Percentiles rank a stretch among this genome's conserved stretches.
phyloP scores from a whole-genome alignment of 768 basidiomycete species.

The Naganishia randhawae region DNA sequence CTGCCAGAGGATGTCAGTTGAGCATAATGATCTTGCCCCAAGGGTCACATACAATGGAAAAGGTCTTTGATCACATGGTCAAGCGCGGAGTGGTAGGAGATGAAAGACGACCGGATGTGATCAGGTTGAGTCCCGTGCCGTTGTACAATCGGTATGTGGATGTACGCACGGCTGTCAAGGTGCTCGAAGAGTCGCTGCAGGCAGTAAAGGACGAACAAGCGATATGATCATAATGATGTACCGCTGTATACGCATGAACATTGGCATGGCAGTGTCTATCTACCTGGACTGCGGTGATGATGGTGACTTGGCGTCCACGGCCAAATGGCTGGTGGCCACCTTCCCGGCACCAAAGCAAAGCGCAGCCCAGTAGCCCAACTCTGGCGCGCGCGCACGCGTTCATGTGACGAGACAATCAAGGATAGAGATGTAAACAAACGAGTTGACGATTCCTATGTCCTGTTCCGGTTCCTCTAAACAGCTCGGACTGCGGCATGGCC shows the following conservation, averaged over 20 bases:
- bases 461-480: background rate
- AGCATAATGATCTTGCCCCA: conserved; percentile 71
- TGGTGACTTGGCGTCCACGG: no score
- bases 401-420: background rate
- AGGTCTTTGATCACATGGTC: conserved; percentile 61
- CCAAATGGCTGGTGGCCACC: background rate
- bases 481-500: background rate
- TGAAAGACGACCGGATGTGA: conserved; percentile 85
- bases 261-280: no score
- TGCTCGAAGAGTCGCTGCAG: conserved; percentile 58
- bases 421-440: conserved; percentile 17
- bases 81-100: conserved; percentile 82
- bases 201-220: conserved; percentile 4
- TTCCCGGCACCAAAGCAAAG: conserved; percentile 5
- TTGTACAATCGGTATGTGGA: conserved; percentile 82
- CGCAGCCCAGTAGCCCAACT: background rate
- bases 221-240: background rate
- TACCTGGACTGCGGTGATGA: no score
- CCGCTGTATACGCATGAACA: background rate
- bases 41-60: conserved; percentile 63
- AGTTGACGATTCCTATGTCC: background rate
- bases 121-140: conserved; percentile 78
- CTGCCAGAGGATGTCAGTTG: conserved; percentile 76
- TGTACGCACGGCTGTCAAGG: conserved; percentile 64
- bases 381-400: background rate